Percentiles rank a stretch among this genome's conserved stretches.
These are phyloP conservation scores for Zopfia rhizophila DNA, from an alignment of 2,329 filamentous ascomycete species.

Conservation along the genomic window DNA sequence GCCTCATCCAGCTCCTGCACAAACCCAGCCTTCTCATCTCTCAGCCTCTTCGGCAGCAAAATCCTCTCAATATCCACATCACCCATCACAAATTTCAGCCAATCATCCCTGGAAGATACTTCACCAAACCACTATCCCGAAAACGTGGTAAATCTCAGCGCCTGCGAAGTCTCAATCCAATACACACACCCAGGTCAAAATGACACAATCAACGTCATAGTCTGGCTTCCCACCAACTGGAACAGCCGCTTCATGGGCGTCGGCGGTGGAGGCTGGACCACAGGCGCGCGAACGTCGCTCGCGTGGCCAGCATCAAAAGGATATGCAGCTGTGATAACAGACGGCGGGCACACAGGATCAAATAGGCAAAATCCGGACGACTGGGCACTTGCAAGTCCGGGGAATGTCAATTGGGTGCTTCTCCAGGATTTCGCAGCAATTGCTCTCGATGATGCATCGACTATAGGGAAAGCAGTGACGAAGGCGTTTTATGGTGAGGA, in stretches of 20 bases:
- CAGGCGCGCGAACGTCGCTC: constrained; percentile 44
- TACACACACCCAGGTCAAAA: constrained; percentile 51
- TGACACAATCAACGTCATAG: constrained; percentile 45
- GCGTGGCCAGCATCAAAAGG: neutral
- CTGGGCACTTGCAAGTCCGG: constrained; percentile 4
- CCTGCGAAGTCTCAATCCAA: constrained; percentile 51
- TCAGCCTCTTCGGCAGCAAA: neutral
- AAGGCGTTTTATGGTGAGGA: too few relatives aligned
- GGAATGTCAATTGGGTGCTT: constrained; percentile 14
- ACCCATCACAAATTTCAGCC: constrained; percentile 8
- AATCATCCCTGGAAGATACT: constrained; percentile 5
- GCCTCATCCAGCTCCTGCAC: too few relatives aligned
- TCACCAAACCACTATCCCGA: constrained; percentile 11
- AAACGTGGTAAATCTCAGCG: neutral
- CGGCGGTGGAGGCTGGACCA: constrained; percentile 32
- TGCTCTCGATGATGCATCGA: constrained; percentile 38
- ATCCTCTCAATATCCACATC: constrained; percentile 2
- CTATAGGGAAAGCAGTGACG: constrained; percentile 16
- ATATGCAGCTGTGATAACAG: constrained; percentile 4
- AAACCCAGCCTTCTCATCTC: neutral
- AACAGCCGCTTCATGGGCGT: constrained; percentile 27
- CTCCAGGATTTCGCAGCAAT: constrained; percentile 41
- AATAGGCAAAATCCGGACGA: neutral
- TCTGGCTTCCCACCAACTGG: constrained; percentile 44
- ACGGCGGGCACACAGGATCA: constrained; percentile 6